Evolutionary conservation across 345 rosid genomes (phyloP).

Genomic region (Eutrema yunnanense): DNA sequence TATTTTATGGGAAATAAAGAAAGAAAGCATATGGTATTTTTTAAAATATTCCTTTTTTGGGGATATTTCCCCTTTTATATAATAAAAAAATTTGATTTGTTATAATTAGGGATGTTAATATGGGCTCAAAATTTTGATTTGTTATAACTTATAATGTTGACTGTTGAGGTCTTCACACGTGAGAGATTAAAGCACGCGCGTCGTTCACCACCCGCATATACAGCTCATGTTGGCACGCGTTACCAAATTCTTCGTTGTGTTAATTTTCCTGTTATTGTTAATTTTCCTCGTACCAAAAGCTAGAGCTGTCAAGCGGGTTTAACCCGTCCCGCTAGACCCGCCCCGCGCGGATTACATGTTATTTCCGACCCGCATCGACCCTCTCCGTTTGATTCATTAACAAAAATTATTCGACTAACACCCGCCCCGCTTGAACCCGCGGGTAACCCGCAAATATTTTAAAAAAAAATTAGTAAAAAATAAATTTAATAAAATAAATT

Average conservation of each 20-base stretch:
- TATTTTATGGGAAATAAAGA: neutral
- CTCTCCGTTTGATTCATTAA: too few relatives aligned
- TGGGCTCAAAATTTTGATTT: neutral
- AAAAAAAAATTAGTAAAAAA: too few relatives aligned
- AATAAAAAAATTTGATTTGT: neutral
- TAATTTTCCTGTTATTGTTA: neutral
- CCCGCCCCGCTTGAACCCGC: too few relatives aligned
- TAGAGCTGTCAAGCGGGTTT: too few relatives aligned
- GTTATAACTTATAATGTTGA: neutral
- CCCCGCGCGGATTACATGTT: too few relatives aligned
- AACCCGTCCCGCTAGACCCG: too few relatives aligned
- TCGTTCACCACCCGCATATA: conserved; percentile 25
- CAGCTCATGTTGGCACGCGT: conserved; percentile 24
- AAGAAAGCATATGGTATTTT: neutral
- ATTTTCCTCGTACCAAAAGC: too few relatives aligned
- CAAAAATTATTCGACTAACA: too few relatives aligned
- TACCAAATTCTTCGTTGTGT: conserved; percentile 33
- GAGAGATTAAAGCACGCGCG: conserved; percentile 53
- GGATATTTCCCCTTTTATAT: neutral
- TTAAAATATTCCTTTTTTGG: neutral
- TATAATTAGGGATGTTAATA: too few relatives aligned
- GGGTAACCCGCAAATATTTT: too few relatives aligned
- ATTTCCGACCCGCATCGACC: too few relatives aligned
- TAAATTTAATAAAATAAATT: too few relatives aligned
- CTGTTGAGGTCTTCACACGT: conserved; percentile 41